phyloP scores from a whole-genome alignment of 768 basidiomycete genomes.

The Boletus reticulatus region DNA sequence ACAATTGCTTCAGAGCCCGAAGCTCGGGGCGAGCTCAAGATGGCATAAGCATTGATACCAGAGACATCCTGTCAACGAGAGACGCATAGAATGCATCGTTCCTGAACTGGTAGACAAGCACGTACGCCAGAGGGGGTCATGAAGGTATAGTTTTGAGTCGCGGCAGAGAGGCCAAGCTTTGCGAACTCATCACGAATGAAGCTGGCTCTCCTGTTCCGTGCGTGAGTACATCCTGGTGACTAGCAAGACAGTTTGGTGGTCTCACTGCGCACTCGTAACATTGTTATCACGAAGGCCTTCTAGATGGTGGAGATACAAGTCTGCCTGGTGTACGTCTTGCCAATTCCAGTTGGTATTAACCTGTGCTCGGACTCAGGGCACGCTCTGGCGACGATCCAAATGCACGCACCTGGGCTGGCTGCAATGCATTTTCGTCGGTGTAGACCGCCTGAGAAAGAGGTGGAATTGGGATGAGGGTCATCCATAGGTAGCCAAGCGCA shows the following conservation, averaged over 20 bases:
- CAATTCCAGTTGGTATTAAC: conserved; percentile 92
- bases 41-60: conserved; percentile 82
- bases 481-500: conserved; percentile 74
- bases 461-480: conserved; percentile 70
- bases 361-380: conserved; percentile 39
- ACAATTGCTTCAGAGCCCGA: conserved; percentile 93
- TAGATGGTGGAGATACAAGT: conserved; percentile 71
- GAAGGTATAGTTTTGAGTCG: conserved; percentile 69
- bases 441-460: conserved; percentile 67
- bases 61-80: conserved; percentile 41
- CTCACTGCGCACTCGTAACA: conserved; percentile 72
- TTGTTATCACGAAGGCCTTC: conserved; percentile 62
- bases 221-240: neutral
- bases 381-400: neutral
- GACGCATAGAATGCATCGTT: neutral
- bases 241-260: conserved; percentile 1
- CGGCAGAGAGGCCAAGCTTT: conserved; percentile 70
- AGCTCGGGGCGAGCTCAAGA: conserved; percentile 81
- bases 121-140: conserved; percentile 48
- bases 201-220: conserved; percentile 54
- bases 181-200: conserved; percentile 63
- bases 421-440: conserved; percentile 94
- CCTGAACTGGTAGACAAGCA: neutral
- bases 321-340: conserved; percentile 86
- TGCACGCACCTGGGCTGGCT: conserved; percentile 76